Base-by-base conservation (phyloP, 2,329 filamentous ascomycete species). In the Diaporthe vaccinii region DNA sequence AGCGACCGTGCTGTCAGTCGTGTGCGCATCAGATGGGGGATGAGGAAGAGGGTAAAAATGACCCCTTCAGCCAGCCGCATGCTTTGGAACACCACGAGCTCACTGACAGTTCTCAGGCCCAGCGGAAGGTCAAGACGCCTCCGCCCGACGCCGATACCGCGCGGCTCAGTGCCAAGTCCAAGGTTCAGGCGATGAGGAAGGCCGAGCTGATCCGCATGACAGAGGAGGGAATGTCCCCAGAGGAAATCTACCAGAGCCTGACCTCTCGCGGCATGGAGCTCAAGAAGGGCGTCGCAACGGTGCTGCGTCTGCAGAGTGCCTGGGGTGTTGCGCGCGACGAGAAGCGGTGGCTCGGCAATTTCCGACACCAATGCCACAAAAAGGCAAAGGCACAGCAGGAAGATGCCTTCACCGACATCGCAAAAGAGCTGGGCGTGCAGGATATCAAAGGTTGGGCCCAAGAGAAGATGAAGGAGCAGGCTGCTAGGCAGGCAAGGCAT, bases 121-220 rank as follows among this genome's bases (percentile, higher is more conserved):
- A 78, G 28, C 62, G 77, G 15, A 78, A 77, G 49, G 61, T 74
- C 55, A 73, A 74, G 59, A 71, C 76, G 15, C 77, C 77, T 55
- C 76, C 74, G 31, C 75, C 76, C 12, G 76, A 77, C n/a, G 73
- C 74, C 31, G 73, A 78, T 20, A 65, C 70, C 14, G 44, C 72
- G 41, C 73, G 76, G 39, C 75, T 73, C 14, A 73, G 74, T 25
- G 74, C 62, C 72, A 76, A 76, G 65, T 62, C 67, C 22, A 70
- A 69, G 41, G 51, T 72, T 4, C 75, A 76, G 62, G 62, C 75
- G 0, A 41, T 71, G 68, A 75, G 73, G 51, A 77, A 77, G 62
- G 68, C 68, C 20, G 78, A 78, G 49, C 72, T 78, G 34, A 78
- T 74, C n/a, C 76, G 75, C 53, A 77, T 78, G 78, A 76, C 78